phyloP scores from a whole-genome alignment of 345 rosid genomes.

The Pistacia integerrima region DNA sequence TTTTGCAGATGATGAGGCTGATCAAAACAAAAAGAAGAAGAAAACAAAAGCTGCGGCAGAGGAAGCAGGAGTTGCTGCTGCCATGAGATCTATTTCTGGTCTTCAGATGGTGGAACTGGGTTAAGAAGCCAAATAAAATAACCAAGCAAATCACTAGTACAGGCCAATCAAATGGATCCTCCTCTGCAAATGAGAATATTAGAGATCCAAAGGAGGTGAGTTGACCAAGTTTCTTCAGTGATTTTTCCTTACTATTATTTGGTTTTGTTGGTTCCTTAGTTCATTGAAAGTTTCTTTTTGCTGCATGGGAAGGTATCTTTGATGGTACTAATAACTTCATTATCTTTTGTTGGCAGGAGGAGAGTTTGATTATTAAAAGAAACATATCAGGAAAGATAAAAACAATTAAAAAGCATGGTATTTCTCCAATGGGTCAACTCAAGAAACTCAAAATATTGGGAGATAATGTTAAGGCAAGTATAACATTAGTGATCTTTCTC shows the following conservation, averaged over 20 bases:
- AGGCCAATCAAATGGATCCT: conserved; percentile 45
- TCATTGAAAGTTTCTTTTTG: not conserved
- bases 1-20: conserved; percentile 67
- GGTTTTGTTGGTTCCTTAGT: not conserved
- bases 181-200: conserved; percentile 39
- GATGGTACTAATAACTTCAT: not conserved
- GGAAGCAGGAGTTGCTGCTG: conserved; percentile 43
- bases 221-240: not conserved
- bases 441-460: conserved; percentile 78
- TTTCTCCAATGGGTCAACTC: conserved; percentile 32
- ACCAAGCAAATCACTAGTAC: conserved; percentile 39
- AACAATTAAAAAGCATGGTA: conserved; percentile 46
- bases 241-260: not conserved
- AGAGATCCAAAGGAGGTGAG: conserved; percentile 67
- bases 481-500: not conserved
- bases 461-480: conserved; percentile 70
- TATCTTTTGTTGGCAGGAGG: conserved; percentile 55
- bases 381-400: conserved; percentile 55
- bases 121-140: conserved; percentile 52
- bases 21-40: conserved; percentile 72
- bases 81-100: conserved; percentile 43
- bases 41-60: conserved; percentile 51
- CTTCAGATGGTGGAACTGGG: conserved; percentile 45
- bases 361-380: conserved; percentile 47
- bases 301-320: not conserved